Base-by-base conservation (phyloP, 768 basidiomycete species). In the Leccinum uliginosum region DNA sequence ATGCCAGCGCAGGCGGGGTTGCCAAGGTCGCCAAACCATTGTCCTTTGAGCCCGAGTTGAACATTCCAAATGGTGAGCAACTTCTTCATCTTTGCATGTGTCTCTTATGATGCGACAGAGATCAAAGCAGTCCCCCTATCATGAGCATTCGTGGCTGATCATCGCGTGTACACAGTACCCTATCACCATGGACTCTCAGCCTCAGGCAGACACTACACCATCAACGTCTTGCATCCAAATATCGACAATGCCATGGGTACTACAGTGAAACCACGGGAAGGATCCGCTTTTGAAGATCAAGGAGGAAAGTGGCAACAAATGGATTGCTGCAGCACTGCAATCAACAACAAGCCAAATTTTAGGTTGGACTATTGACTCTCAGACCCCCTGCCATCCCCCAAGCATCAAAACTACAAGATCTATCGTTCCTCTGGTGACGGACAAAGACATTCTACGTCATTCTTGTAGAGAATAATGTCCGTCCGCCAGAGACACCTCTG, bases 161-260 rank as follows among this genome's bases (percentile, higher is more conserved):
- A 12, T 6, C 38, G n/a, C 11, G 11, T 11, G 2, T 8, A 10
- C 21, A 0, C 61, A 91, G 96, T 86, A 9, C 74, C 98, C 12
- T 98, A 98, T 71, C 96, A 99, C 70, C 95, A 99, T 62, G 96
- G 96, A 2, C 76, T 79, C 27, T 90, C 91, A 6, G 93, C 96
- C 0, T 86, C 87, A 1, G 93, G 94, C 3, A 96, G 96, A 1
- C 96, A 98, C 72, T 98, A 98, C 74, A 98, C 95, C 3, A 82
- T 96, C 48, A 89, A 93, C 64, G 89, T 95, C 10, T 75, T 95
- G 2, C 87, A 91, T 62, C 89, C 87, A 3, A 81, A 82, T 60
- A 78, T 85, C 34, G 82, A 80, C 69, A 74, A 79, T 10, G 66
- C 60, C 54, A 47, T 51, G n/a, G 53, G 55, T 5, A 29, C 44